A percentile compares a stretch with the other conserved stretches of the same genome.
These are phyloP conservation scores for Cyberlindnera sargentensis DNA, from an alignment of 805 yeast genomes.

Conservation along the genomic window DNA sequence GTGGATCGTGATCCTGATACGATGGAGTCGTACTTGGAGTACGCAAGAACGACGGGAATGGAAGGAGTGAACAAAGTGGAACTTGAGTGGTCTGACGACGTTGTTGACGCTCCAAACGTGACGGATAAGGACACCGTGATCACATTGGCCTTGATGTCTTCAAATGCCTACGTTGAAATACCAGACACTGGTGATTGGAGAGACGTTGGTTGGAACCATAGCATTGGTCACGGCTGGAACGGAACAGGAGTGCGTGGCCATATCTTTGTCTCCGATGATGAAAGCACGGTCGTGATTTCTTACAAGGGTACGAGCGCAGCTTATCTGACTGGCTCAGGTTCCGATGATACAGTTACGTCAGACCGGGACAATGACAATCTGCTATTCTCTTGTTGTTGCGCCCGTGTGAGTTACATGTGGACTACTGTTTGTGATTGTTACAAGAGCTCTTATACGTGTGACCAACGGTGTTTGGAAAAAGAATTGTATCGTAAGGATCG, in stretches of 20 bases:
- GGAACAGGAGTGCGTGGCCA: slow-evolving; percentile 86
- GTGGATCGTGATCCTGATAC: slow-evolving; percentile 47
- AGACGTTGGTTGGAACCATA: slow-evolving; percentile 59
- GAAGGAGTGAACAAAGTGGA: slow-evolving; percentile 30
- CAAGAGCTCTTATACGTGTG: slow-evolving; percentile 75
- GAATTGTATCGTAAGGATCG: slow-evolving; percentile 70
- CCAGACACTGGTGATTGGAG: slow-evolving; percentile 85
- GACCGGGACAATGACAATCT: slow-evolving; percentile 87
- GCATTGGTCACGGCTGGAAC: slow-evolving; percentile 79
- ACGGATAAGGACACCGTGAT: slow-evolving; percentile 68
- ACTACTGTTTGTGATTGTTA: slow-evolving; percentile 93
- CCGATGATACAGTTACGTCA: slow-evolving; percentile 73
- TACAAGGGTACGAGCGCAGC: slow-evolving; percentile 92
- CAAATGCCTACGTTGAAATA: slow-evolving; percentile 80
- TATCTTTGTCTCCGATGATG: slow-evolving; percentile 60
- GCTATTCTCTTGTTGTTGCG: slow-evolving; percentile 93
- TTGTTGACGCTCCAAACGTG: slow-evolving; percentile 62
- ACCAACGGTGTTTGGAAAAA: slow-evolving; percentile 76
- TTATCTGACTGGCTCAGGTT: slow-evolving; percentile 65
- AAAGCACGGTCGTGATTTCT: slow-evolving; percentile 61
- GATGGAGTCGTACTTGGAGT: slow-evolving; percentile 58
- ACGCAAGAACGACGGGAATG: slow-evolving; percentile 35
- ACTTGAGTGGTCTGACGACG: slow-evolving; percentile 61
- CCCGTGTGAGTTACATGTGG: slow-evolving; percentile 87
- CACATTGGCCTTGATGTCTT: slow-evolving; percentile 74